Conservation (phyloP, 2,329 filamentous ascomycete species). For the Thelonectria rubi region DNA sequence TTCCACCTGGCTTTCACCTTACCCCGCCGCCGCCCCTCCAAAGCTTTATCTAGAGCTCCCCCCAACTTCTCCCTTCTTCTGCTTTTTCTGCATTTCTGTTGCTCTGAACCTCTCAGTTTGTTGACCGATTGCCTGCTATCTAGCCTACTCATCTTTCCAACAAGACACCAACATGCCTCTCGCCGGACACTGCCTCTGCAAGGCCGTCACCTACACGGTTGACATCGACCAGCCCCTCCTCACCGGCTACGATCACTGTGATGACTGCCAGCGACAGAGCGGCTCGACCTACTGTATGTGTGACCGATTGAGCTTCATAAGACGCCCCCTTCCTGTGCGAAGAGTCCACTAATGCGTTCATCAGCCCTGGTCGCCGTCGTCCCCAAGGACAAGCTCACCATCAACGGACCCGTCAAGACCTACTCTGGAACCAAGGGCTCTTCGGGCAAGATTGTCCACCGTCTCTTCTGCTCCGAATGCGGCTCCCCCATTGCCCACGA, state of each 20-base stretch:
- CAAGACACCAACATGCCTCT: conserved; percentile 66
- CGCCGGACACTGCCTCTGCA: conserved; percentile 76
- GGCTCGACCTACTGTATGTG: conserved; percentile 73
- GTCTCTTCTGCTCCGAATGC: conserved; percentile 75
- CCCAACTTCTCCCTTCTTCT: conserved; percentile 18
- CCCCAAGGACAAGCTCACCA: conserved; percentile 70
- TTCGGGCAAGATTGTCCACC: conserved; percentile 71
- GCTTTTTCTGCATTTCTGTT: conserved; percentile 2
- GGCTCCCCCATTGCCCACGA: conserved; percentile 76
- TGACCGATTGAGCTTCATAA: background rate
- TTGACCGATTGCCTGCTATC: conserved; percentile 18
- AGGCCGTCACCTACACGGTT: conserved; percentile 73
- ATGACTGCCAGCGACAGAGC: conserved; percentile 76
- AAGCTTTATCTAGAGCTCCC: conserved; percentile 36
- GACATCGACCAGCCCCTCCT: conserved; percentile 61
- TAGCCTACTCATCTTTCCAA: conserved; percentile 6
- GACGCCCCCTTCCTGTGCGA: background rate
- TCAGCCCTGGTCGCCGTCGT: conserved; percentile 72
- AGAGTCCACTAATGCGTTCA: conserved; percentile 14
- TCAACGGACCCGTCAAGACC: conserved; percentile 72
- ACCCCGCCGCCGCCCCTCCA: conserved; percentile 43
- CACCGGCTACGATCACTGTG: conserved; percentile 76
- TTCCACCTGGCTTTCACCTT: conserved; percentile 12
- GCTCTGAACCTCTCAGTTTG: conserved; percentile 5
- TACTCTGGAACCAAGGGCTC: conserved; percentile 64